A percentile compares a stretch with the other conserved stretches of the same genome.
Evolutionary conservation across 2,329 filamentous ascomycete genomes (phyloP).

Genomic region (Graphilbum fragrans): DNA sequence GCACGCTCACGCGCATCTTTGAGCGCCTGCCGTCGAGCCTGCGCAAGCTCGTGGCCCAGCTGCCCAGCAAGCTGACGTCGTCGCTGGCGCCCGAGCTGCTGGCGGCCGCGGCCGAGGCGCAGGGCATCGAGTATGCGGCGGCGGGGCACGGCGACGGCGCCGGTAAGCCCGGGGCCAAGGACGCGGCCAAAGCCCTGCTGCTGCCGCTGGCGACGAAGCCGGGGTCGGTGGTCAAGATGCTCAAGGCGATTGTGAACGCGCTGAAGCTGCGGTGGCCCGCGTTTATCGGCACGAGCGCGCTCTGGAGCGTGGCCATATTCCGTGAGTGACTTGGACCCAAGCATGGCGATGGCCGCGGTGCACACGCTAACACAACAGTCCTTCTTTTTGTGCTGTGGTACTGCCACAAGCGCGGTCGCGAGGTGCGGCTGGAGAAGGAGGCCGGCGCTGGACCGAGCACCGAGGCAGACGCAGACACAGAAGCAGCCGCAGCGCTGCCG

Average conservation of each 20-base stretch:
- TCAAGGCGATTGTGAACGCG: constrained; percentile 84
- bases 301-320: constrained; percentile 82
- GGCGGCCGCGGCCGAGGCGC: constrained; percentile 65
- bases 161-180: constrained; percentile 32
- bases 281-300: constrained; percentile 79
- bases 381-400: constrained; percentile 95
- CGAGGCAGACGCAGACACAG: neutral
- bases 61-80: constrained; percentile 71
- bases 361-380: constrained; percentile 35
- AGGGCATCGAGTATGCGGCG: constrained; percentile 43
- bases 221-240: constrained; percentile 70
- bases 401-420: constrained; percentile 87
- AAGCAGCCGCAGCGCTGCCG: neutral
- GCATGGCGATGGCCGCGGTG: no score
- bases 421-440: constrained; percentile 57
- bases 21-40: constrained; percentile 65
- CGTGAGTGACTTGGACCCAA: constrained; percentile 45
- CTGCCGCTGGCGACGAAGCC: constrained; percentile 72
- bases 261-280: constrained; percentile 81
- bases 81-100: constrained; percentile 71
- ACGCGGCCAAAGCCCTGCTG: constrained; percentile 53
- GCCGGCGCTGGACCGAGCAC: constrained; percentile 4
- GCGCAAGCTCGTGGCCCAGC: constrained; percentile 72
- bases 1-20: constrained; percentile 45
- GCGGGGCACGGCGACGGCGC: constrained; percentile 31